Base-by-base conservation (phyloP, 371 early-diverging fungal species). In the Aphelidium insulamus region DNA sequence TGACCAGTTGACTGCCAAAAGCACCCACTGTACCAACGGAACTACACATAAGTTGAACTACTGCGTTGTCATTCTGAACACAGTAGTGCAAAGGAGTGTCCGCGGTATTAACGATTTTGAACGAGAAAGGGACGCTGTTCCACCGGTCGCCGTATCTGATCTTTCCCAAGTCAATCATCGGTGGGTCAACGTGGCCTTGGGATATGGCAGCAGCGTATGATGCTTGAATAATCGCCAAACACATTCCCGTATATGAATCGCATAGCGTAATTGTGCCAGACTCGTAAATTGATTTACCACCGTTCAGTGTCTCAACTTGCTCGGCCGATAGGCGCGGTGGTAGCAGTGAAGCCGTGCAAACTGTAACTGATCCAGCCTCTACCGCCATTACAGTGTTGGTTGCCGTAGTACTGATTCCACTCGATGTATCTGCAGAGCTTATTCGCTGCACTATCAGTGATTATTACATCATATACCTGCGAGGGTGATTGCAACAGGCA, bases 71-170 rank as follows among this genome's bases (percentile, higher is more conserved):
- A 20, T 44, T 44, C 17, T 61, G 51, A 9, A 77, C 40, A 10
- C 67, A 61, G 45, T 70, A 82, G 0, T 44, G 45, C 4, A 76
- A 50, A 2, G 67, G 66, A 12, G 72, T 61, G 21, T 72, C 72
- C 0, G 77, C 61, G 9, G 52, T 23, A 39, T 81, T 81, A 5
- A 48, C 45, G 11, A 78, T 42, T 8, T 57, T 50, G 43, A 80
- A 71, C 14, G 47, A 43, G 35, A 77, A 62, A 24, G 47, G 46
- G 12, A 57, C 60, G 7, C 59, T 57, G 26, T 66, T 57, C 76
- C 78, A 80, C 1, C 67, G 66, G 32, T 72, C 74, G 23, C 59
- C 50, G 39, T 79, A 67, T 0, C 84, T 79, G 28, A 80, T 67
- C 37, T 69, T 74, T 3, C 81, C 81, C 2, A 84, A 36, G 30